Conservation (phyloP, 805 yeast genomes). For the Saccharomycopsis sp. region DNA sequence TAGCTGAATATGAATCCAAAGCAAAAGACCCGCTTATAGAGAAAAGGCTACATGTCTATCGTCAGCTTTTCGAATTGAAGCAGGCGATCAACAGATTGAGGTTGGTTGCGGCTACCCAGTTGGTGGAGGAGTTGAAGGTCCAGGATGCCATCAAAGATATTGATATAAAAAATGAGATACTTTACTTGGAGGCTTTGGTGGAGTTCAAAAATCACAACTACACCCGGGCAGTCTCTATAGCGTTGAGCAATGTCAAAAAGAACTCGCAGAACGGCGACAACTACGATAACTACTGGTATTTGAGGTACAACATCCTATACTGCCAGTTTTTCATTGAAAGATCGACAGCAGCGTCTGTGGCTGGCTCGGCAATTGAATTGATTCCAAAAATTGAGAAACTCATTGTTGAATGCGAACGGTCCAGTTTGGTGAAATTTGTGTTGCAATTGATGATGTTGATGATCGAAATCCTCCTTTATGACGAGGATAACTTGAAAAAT, state of each 20-base stretch:
- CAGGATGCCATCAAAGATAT: slow-evolving; percentile 23
- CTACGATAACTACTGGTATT: slow-evolving; percentile 36
- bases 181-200: slow-evolving; percentile 25
- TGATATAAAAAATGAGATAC: slow-evolving; percentile 29
- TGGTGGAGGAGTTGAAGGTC: slow-evolving; percentile 17
- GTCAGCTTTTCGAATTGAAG: slow-evolving; percentile 1
- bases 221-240: slow-evolving; percentile 24
- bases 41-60: slow-evolving; percentile 23
- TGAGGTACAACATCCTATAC: slow-evolving; percentile 42
- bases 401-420: slow-evolving; percentile 39
- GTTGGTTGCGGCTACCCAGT: not conserved
- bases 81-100: not conserved
- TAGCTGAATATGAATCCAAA: slow-evolving; percentile 29
- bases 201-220: slow-evolving; percentile 24
- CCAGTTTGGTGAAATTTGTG: slow-evolving; percentile 39
- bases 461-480: slow-evolving; percentile 32
- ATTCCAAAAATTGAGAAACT: slow-evolving; percentile 44
- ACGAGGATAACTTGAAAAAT: not conserved
- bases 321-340: slow-evolving; percentile 37
- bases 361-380: slow-evolving; percentile 36
- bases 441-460: slow-evolving; percentile 44
- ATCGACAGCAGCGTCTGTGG: slow-evolving; percentile 26
- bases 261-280: slow-evolving; percentile 23
- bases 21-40: slow-evolving; percentile 27
- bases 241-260: slow-evolving; percentile 22